Evolutionary conservation across 2,329 filamentous ascomycete genomes (phyloP).

Genomic region (Plenodomus tracheiphilus): DNA sequence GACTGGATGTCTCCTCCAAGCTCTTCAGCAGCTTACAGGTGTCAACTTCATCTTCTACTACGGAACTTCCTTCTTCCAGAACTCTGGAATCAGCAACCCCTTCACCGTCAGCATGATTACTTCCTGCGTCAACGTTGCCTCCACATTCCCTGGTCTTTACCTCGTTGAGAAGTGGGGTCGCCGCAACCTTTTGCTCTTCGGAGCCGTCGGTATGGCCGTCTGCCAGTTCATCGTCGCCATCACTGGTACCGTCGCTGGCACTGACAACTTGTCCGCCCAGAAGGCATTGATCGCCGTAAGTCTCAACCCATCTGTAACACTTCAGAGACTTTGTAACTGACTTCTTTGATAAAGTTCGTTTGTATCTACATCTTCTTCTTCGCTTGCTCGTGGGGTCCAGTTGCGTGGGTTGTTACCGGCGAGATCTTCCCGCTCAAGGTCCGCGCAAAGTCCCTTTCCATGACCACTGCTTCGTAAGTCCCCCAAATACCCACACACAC

Average conservation of each 20-base stretch:
- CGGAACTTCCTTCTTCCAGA: conserved; percentile 47
- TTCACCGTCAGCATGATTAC: conserved; percentile 75
- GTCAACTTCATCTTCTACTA: conserved; percentile 52
- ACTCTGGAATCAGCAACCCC: conserved; percentile 50
- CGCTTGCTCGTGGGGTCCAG: conserved; percentile 76
- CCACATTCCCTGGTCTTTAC: conserved; percentile 73
- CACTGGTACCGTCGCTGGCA: conserved; percentile 44
- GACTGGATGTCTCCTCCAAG: conserved; percentile 75
- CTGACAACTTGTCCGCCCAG: conserved; percentile 44
- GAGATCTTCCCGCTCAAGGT: conserved; percentile 53
- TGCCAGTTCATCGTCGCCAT: conserved; percentile 50
- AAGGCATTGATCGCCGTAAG: conserved; percentile 39
- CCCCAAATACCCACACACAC: not conserved
- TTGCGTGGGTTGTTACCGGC: conserved; percentile 64
- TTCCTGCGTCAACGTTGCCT: conserved; percentile 75
- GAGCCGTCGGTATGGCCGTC: conserved; percentile 70
- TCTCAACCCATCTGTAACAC: too few relatives aligned
- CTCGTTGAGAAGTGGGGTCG: conserved; percentile 82
- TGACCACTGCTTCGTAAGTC: conserved; percentile 54
- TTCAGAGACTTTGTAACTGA: too few relatives aligned
- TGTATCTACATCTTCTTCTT: conserved; percentile 83
- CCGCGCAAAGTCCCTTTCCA: conserved; percentile 52
- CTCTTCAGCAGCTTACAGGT: conserved; percentile 73
- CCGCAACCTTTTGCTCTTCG: conserved; percentile 72
- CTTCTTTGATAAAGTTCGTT: conserved; percentile 38